These are phyloP conservation scores for Auriscalpium orientale DNA, from an alignment of 768 basidiomycete species.

Conservation along the genomic window DNA sequence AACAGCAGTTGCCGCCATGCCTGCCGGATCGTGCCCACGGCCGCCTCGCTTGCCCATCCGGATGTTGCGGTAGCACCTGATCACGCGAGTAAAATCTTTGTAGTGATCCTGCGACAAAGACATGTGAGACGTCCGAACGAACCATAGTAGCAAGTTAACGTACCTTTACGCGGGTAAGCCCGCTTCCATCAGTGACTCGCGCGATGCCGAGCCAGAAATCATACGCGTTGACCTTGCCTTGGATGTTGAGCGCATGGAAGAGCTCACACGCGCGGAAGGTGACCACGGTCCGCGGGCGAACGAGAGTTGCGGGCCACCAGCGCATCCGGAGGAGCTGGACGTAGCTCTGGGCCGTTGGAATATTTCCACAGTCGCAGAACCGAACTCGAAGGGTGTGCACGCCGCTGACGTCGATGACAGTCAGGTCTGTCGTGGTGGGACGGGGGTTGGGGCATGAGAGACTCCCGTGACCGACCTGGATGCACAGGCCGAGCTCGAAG, in stretches of 20 bases:
- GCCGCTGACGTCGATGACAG: neutral
- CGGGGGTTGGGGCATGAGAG: neutral
- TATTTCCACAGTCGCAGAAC: neutral
- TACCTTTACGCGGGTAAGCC: neutral
- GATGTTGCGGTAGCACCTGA: constrained; percentile 15
- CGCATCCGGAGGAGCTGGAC: constrained; percentile 1
- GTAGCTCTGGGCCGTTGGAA: neutral
- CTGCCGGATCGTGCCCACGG: constrained; percentile 14
- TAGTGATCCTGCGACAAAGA: too few species aligned
- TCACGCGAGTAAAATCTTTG: constrained; percentile 7
- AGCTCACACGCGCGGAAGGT: constrained; percentile 10
- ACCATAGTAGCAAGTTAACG: too few species aligned
- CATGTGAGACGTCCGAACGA: too few species aligned
- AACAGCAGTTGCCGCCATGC: neutral
- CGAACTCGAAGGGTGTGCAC: neutral
- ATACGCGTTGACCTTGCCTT: constrained; percentile 7
- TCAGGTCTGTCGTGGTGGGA: neutral
- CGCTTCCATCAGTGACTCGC: constrained; percentile 6
- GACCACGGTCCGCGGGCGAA: constrained; percentile 5
- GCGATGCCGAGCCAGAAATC: constrained; percentile 7
- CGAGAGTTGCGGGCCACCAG: constrained; percentile 13
- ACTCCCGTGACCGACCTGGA: neutral
- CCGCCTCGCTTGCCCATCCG: constrained; percentile 16
- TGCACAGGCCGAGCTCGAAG: neutral
- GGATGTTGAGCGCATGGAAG: constrained; percentile 5